Conservation (phyloP, 768 basidiomycete species). For the Rubroboletus satanas region DNA sequence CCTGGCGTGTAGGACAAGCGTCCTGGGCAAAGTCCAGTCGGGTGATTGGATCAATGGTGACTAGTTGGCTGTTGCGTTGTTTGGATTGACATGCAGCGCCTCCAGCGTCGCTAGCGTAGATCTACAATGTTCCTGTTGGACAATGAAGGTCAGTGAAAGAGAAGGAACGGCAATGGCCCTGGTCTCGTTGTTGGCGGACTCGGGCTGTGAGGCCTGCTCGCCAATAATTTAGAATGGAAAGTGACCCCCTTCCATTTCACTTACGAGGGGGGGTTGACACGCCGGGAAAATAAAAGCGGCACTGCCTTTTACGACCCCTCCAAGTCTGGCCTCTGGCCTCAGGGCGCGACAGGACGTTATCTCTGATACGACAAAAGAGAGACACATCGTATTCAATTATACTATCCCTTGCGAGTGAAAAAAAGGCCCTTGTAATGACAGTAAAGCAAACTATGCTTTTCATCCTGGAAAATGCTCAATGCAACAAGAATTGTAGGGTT, state of each 20-base stretch:
- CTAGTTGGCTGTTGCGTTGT: slow-evolving; percentile 24
- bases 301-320: background rate
- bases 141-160: slow-evolving; percentile 20
- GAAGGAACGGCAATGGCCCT: slow-evolving; percentile 16
- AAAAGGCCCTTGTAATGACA: slow-evolving; percentile 17
- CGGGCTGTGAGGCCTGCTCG: slow-evolving; percentile 23
- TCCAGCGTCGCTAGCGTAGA: slow-evolving; percentile 22
- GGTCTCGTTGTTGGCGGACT: slow-evolving; percentile 24
- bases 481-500: slow-evolving; percentile 20
- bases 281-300: background rate
- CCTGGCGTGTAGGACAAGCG: slow-evolving; percentile 40
- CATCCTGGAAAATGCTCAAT: slow-evolving; percentile 26
- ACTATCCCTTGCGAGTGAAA: slow-evolving; percentile 13
- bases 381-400: slow-evolving; percentile 17
- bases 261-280: slow-evolving; percentile 13
- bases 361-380: background rate
- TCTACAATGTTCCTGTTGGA: slow-evolving; percentile 16
- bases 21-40: slow-evolving; percentile 56
- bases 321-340: background rate
- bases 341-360: too few relatives aligned
- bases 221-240: slow-evolving; percentile 22
- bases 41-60: slow-evolving; percentile 68
- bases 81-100: slow-evolving; percentile 26
- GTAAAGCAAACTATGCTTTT: slow-evolving; percentile 17
- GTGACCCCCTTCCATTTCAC: slow-evolving; percentile 26